Conservation (phyloP, 208 protist genomes). For the Angomonas deanei region DNA sequence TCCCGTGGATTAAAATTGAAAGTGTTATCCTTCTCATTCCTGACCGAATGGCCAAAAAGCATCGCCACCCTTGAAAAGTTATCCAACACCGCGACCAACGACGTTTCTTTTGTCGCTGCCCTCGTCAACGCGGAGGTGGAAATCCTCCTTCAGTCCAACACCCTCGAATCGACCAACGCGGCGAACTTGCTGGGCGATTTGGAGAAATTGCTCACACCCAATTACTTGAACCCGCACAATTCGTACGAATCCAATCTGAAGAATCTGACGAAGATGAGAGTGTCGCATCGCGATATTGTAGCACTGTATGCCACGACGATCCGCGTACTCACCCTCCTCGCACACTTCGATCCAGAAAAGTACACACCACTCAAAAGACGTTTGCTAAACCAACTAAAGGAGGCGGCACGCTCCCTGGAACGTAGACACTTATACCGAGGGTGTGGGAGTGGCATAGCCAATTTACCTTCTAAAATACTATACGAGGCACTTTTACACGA, state of each 20-base stretch:
- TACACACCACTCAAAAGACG: too few relatives aligned
- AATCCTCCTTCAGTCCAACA: neutral
- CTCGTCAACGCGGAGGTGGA: neutral
- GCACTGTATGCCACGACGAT: too few relatives aligned
- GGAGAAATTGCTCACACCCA: neutral
- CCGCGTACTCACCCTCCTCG: too few relatives aligned
- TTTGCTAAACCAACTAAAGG: neutral
- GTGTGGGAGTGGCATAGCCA: neutral
- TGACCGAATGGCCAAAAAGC: neutral
- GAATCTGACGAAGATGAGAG: too few relatives aligned
- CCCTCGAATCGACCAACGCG: neutral
- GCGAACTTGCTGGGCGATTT: neutral
- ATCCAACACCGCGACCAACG: neutral
- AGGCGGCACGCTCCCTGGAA: neutral
- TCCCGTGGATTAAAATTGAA: constrained; percentile 13
- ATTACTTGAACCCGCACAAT: too few relatives aligned
- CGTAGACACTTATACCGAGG: neutral
- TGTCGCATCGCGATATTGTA: too few relatives aligned
- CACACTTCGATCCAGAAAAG: too few relatives aligned
- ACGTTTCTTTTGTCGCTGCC: neutral
- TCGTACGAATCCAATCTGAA: too few relatives aligned
- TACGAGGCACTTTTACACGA: neutral
- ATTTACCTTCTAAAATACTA: neutral
- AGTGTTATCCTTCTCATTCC: neutral
- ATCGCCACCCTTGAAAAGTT: neutral